These are phyloP conservation scores for Fusarium sp. DNA, from an alignment of 2,329 filamentous ascomycete genomes.

Conservation along the genomic window DNA sequence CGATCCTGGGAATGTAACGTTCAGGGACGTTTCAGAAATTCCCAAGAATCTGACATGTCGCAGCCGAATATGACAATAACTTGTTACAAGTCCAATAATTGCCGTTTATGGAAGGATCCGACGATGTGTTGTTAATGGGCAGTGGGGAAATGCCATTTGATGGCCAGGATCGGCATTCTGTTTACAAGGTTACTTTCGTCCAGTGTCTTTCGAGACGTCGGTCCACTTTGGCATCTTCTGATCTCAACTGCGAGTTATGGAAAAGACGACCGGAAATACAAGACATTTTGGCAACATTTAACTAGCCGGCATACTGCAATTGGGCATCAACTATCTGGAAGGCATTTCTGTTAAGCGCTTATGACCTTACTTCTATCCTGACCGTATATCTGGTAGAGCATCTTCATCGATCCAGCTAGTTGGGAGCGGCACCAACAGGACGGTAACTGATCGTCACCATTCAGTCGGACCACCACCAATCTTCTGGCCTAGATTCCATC, in stretches of 20 bases:
- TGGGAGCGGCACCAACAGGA: background rate
- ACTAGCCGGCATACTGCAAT: slow-evolving; percentile 4
- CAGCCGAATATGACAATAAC: background rate
- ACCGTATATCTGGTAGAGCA: slow-evolving; percentile 7
- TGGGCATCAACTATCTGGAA: background rate
- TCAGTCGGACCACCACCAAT: background rate
- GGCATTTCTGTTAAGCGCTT: slow-evolving; percentile 14
- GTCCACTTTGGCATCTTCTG: background rate
- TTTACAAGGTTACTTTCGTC: background rate
- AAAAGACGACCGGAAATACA: background rate
- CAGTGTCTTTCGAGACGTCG: background rate
- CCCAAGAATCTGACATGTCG: slow-evolving; percentile 7
- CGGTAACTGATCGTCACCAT: slow-evolving; percentile 10
- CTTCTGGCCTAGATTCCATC: background rate
- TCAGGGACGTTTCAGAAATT: slow-evolving; percentile 1
- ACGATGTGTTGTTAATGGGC: too few relatives aligned
- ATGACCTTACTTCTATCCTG: slow-evolving; percentile 2
- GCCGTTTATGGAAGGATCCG: background rate
- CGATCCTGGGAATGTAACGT: slow-evolving; percentile 5
- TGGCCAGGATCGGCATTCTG: background rate
- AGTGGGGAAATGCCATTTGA: background rate
- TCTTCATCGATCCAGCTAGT: slow-evolving; percentile 2
- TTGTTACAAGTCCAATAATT: slow-evolving; percentile 4
- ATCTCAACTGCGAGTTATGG: too few relatives aligned
- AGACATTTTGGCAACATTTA: background rate